Evolutionary conservation across 768 basidiomycete genomes (phyloP), one percentile per base, ranked within the genome.

Genomic region (Mycena pura): DNA sequence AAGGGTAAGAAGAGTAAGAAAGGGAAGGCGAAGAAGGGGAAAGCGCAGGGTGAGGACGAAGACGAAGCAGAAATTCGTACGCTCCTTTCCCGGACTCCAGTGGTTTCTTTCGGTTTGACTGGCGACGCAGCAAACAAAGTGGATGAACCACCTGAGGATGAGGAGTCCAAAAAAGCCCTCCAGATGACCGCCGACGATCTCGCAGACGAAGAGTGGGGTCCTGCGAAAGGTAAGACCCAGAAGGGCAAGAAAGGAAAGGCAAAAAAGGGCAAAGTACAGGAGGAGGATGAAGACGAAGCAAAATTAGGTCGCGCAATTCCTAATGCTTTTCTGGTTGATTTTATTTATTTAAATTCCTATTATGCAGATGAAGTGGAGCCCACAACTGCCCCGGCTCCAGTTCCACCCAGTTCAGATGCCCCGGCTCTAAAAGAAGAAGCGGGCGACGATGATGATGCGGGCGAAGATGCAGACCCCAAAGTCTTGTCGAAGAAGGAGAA

Each of bases 401-500:
- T 56, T 22, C 40, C 55, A n/a, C 46, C 67, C 52, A 67, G 66
- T 25, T 62, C 75, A 22, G 66, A 74, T 19, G 53, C 69, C 39
- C 57, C 70, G 17, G 50, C 69, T 24, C 48, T 74, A 24, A 78
- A 74, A 36, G 75, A 74, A 36, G 75, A 72, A 28, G 81, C 48
- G 25, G 78, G 70, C 19, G 75, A 74, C 13, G 82, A 80, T 21
- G 84, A 78, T 22, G 86, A 82, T 7, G 87, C 79, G n/a, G 83
- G 75, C 36, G 85, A 83, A 28, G 87, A 82, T 49, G 76, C 75
- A 47, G 92, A 85, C 14, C 79, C 80, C 4, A 88, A 90, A 75
- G 72, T 96, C 29, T 76, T 97, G 32, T 89, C 90, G 17, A 98
- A 98, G 80, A 97, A 96, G 74, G 93, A 99, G 82, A 98, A 98